A percentile compares a stretch with the other conserved stretches of the same genome.
Evolutionary conservation across 164 flowering plant species (phyloP).

Genomic region (Euptelea pleiosperma): DNA sequence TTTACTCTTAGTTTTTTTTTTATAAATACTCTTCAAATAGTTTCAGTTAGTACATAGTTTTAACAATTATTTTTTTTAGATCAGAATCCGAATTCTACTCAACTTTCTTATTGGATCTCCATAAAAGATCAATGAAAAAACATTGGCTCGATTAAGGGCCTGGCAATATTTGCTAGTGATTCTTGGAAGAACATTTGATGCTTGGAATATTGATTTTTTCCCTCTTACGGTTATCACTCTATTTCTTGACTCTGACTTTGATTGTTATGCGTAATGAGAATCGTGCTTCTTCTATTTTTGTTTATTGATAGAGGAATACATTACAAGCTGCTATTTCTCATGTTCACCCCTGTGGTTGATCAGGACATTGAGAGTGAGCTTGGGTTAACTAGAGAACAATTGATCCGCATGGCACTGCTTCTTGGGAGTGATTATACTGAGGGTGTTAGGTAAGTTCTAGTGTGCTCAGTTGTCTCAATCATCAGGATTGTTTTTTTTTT

Average conservation of each 20-base stretch:
- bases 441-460: slow-evolving; percentile 68
- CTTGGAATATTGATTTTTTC: no score
- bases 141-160: no score
- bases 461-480: slow-evolving; percentile 5
- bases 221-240: no score
- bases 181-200: no score
- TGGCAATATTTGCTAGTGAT: no score
- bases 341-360: slow-evolving; percentile 13
- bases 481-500: not conserved
- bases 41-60: not conserved
- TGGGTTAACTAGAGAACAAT: slow-evolving; percentile 68
- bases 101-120: not conserved
- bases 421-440: slow-evolving; percentile 99
- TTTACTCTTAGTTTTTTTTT: not conserved
- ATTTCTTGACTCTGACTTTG: no score
- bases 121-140: not conserved
- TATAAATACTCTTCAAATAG: not conserved
- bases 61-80: not conserved
- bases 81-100: not conserved
- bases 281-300: no score
- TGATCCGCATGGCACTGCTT: slow-evolving; percentile 88
- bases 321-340: not conserved
- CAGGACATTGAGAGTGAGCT: slow-evolving; percentile 94
- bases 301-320: not conserved
- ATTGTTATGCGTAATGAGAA: no score